phyloP scores from a whole-genome alignment of 1,284 basidiomycete genomes.

The Pseudomicrostroma phylloplanum region DNA sequence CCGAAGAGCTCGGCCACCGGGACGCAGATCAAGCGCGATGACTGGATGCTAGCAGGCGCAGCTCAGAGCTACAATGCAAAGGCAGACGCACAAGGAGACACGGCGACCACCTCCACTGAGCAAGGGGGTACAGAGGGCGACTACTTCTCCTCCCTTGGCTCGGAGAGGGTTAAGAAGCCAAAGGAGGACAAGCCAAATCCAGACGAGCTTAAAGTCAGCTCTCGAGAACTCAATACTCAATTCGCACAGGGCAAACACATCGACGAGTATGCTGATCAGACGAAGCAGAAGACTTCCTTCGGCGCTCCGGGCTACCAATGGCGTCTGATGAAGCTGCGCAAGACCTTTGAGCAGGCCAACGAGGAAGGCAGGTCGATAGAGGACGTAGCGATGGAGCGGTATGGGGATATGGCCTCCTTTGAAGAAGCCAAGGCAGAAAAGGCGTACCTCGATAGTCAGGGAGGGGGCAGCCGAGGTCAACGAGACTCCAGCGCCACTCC shows the following conservation, averaged over 20 bases:
- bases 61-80: slow-evolving; percentile 9
- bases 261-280: slow-evolving; percentile 55
- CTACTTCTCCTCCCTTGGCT: slow-evolving; percentile 69
- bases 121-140: slow-evolving; percentile 57
- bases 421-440: slow-evolving; percentile 81
- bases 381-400: slow-evolving; percentile 70
- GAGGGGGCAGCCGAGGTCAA: slow-evolving; percentile 18
- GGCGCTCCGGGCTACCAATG: slow-evolving; percentile 77
- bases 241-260: slow-evolving; percentile 61
- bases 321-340: slow-evolving; percentile 92
- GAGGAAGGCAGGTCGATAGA: slow-evolving; percentile 69
- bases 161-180: slow-evolving; percentile 59
- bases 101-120: slow-evolving; percentile 6
- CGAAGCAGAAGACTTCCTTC: background rate
- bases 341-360: slow-evolving; percentile 80
- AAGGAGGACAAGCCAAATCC: slow-evolving; percentile 63
- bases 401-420: slow-evolving; percentile 63
- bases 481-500: slow-evolving; percentile 40
- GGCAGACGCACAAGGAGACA: slow-evolving; percentile 12
- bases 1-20: slow-evolving; percentile 52
- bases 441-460: slow-evolving; percentile 72
- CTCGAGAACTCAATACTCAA: slow-evolving; percentile 73
- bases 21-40: slow-evolving; percentile 63
- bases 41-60: slow-evolving; percentile 75
- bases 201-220: slow-evolving; percentile 56